Evolutionary conservation across 164 flowering plant species (phyloP), one percentile per base, ranked within the genome.

Genomic region (Cinnamomum chago): DNA sequence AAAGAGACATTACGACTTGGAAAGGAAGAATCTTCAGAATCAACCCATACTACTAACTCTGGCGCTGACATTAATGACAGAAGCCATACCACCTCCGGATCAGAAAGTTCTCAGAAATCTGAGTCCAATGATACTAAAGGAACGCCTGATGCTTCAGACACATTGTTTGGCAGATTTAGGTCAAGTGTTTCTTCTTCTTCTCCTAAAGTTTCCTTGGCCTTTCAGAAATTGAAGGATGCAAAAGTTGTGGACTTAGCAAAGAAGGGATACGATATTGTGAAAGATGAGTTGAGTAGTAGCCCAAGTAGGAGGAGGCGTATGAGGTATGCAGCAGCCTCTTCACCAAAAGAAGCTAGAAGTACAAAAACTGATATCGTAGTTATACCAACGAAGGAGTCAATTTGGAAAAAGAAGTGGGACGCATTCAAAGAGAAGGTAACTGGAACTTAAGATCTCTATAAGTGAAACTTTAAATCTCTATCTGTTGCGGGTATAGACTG

Each of bases 401-500:
- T 47, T 27, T 92, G 88, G 92, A 84, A 88, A 76, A 92, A 90
- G 83, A 91, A 87, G 83, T 93, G 93, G 94, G 94, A 90, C 51
- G 82, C 90, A 47, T 67, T 93, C 50, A 93, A 83, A 82, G 84
- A 83, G 24, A 95, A 93, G 94, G 99, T 92, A 69, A 73, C 10
- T 72, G 69, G 30, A 50, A 55, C 51, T 23, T 7, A 40, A 40
- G 47, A 40, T 40, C 47, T 40, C 47, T 62, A 25, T 40, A 5
- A 40, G 47, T 40, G 47, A 4, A 40, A 40, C 47, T 40, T 40
- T 5, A 40, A 9, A 40, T 30, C 0, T 40, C 47, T 40, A 40
- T 67, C 22, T 28, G 69, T 67, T 3, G 15, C 11, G 35, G 18
- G 35, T 27, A 13, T 2, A 20, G 70, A 12, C 14, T 47, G 5